Evolutionary conservation across 768 basidiomycete species (phyloP).

Genomic region (Leucosporidium yakuticum): DNA sequence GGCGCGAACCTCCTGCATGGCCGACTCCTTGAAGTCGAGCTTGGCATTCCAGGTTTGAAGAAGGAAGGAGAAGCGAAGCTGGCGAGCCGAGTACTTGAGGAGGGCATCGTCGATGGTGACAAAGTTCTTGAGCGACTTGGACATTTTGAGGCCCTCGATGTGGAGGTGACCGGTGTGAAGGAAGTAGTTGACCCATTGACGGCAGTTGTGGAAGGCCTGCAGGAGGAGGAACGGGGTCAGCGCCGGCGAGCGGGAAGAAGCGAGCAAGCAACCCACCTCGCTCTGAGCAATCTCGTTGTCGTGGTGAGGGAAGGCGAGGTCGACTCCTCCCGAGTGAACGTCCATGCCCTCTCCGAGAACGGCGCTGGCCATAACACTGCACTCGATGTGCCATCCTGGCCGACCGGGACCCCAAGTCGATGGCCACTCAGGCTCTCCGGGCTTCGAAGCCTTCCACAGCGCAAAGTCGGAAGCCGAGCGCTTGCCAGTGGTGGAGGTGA

Average conservation of each 20-base stretch:
- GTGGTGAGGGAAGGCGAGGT: conserved; percentile 98
- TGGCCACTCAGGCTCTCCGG: conserved; percentile 93
- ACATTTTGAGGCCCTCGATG: conserved; percentile 98
- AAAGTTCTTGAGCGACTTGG: conserved; percentile 97
- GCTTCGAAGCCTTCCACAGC: conserved; percentile 93
- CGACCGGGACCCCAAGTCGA: conserved; percentile 95
- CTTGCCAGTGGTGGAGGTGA: conserved; percentile 57
- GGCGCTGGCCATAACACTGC: conserved; percentile 94
- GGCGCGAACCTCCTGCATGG: conserved; percentile 76
- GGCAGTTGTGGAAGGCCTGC: conserved; percentile 87
- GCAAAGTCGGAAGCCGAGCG: conserved; percentile 90
- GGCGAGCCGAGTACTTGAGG: conserved; percentile 71
- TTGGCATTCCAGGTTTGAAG: conserved; percentile 85
- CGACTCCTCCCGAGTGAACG: conserved; percentile 94
- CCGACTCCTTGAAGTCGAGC: conserved; percentile 85
- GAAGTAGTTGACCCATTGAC: conserved; percentile 97
- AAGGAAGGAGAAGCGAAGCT: conserved; percentile 85
- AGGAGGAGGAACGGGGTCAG: background rate
- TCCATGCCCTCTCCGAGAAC: conserved; percentile 87
- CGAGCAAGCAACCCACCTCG: conserved; percentile 53
- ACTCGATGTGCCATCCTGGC: conserved; percentile 99
- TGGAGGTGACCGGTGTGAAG: conserved; percentile 96
- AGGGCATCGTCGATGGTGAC: conserved; percentile 92
- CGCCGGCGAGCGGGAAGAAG: no score
- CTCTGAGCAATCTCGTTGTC: conserved; percentile 98